These are phyloP conservation scores for Kwoniella dejecticola DNA, from an alignment of 768 basidiomycete species.

Conservation along the genomic window DNA sequence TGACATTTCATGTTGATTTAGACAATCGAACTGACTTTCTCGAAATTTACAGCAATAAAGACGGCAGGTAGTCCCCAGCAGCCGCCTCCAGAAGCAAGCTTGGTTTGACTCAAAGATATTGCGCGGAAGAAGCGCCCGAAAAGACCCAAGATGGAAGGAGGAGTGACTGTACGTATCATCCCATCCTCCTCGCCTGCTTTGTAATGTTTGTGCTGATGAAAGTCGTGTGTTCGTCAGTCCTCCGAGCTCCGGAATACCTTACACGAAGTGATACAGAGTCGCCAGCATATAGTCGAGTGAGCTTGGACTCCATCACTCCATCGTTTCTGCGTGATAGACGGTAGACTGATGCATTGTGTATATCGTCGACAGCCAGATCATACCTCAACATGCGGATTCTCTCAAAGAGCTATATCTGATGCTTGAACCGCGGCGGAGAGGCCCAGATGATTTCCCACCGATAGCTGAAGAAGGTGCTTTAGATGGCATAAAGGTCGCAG, in stretches of 20 bases:
- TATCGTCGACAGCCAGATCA: conserved; percentile 20
- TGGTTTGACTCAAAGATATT: too few relatives aligned
- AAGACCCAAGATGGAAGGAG: conserved; percentile 13
- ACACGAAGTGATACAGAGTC: conserved; percentile 22
- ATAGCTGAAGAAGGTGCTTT: conserved; percentile 32
- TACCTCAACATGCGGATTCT: conserved; percentile 31
- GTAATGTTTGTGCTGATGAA: not conserved
- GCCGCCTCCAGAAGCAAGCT: too few relatives aligned
- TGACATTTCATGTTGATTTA: not conserved
- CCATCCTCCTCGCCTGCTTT: not conserved
- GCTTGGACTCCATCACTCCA: not conserved
- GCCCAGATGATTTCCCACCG: conserved; percentile 27
- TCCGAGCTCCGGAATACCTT: conserved; percentile 31
- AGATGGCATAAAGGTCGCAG: conserved; percentile 15
- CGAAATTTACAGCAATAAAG: too few relatives aligned
- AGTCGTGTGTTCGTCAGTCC: conserved; percentile 8
- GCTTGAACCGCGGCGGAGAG: conserved; percentile 15
- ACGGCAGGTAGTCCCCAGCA: too few relatives aligned
- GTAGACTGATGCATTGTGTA: conserved; percentile 4
- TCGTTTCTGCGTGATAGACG: not conserved
- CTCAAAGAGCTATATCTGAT: conserved; percentile 32
- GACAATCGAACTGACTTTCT: too few relatives aligned
- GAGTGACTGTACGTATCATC: conserved; percentile 17
- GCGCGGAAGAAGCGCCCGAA: conserved; percentile 1
- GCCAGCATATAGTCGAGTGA: conserved; percentile 29